These are phyloP conservation scores for Panicum hallii DNA, from an alignment of 202 grass and related monocot genomes.

Conservation along the genomic window DNA sequence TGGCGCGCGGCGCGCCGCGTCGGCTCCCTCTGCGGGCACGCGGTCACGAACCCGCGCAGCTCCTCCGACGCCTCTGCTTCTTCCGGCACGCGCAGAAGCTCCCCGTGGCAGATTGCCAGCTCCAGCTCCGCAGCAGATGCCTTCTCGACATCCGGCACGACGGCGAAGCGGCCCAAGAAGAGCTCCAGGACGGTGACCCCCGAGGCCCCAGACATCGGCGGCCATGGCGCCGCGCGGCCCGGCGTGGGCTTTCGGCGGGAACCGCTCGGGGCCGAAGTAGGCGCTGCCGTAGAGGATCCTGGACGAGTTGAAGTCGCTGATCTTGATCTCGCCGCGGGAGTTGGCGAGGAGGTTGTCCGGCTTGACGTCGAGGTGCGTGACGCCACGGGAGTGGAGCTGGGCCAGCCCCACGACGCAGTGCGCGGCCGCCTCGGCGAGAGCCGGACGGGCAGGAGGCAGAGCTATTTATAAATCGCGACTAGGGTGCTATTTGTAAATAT, in stretches of 20 bases:
- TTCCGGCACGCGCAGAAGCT: slow-evolving; percentile 43
- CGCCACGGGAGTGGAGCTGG: slow-evolving; percentile 52
- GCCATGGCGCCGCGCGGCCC: slow-evolving; percentile 40
- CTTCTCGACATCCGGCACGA: slow-evolving; percentile 1
- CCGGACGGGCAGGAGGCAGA: too few species aligned
- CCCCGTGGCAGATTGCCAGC: slow-evolving; percentile 43
- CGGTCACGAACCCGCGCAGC: slow-evolving; percentile 44
- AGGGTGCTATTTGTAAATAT: too few species aligned
- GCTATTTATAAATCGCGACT: too few species aligned
- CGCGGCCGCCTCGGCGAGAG: slow-evolving; percentile 53
- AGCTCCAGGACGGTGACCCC: slow-evolving; percentile 59
- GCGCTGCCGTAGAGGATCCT: slow-evolving; percentile 38
- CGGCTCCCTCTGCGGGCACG: slow-evolving; percentile 62
- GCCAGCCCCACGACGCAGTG: slow-evolving; percentile 47
- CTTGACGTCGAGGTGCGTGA: slow-evolving; percentile 75
- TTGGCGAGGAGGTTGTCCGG: slow-evolving; percentile 60
- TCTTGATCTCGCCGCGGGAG: slow-evolving; percentile 43
- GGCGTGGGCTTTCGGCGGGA: slow-evolving; percentile 24
- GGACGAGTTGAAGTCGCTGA: slow-evolving; percentile 41
- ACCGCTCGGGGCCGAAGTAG: slow-evolving; percentile 62
- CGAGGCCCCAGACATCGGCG: slow-evolving; percentile 63
- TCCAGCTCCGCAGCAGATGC: slow-evolving; percentile 1
- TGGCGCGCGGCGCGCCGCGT: slow-evolving; percentile 14
- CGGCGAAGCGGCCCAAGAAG: slow-evolving; percentile 23
- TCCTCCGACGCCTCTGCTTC: slow-evolving; percentile 16